Percentiles rank a stretch among this genome's conserved stretches.
These are phyloP conservation scores for Eutrema yunnanense DNA, from an alignment of 345 rosid genomes.

Conservation along the genomic window DNA sequence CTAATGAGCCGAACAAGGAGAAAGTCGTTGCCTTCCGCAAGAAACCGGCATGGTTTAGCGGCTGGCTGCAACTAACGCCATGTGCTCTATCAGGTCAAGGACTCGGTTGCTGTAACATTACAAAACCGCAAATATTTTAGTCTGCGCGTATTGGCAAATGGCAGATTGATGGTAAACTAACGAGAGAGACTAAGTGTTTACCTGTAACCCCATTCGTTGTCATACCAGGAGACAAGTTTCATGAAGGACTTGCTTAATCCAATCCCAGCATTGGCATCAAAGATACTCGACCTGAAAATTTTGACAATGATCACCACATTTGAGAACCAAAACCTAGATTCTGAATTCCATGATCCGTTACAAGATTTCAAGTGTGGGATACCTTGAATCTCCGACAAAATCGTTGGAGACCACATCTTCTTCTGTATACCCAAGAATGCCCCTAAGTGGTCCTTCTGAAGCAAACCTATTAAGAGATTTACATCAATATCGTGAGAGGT, in stretches of 20 bases:
- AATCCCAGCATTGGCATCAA: constrained; percentile 95
- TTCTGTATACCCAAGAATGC: constrained; percentile 91
- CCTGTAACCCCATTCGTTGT: constrained; percentile 99
- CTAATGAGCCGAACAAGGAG: not conserved
- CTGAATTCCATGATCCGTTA: not conserved
- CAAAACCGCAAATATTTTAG: not conserved
- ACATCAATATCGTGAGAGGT: not conserved
- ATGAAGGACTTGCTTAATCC: constrained; percentile 67
- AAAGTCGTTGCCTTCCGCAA: not conserved
- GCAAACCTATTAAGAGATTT: constrained; percentile 49
- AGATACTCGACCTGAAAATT: constrained; percentile 75
- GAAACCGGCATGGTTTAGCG: constrained; percentile 11
- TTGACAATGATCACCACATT: not conserved
- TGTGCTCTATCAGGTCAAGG: constrained; percentile 86
- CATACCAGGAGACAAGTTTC: constrained; percentile 92
- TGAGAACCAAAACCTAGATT: not conserved
- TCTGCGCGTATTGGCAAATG: not conserved
- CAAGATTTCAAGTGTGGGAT: not conserved
- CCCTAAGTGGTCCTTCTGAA: constrained; percentile 77
- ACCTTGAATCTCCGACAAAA: constrained; percentile 87
- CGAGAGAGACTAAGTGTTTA: constrained; percentile 21
- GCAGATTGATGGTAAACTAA: not conserved
- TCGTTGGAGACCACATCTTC: constrained; percentile 95
- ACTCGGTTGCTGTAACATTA: constrained; percentile 71
- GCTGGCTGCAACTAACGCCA: constrained; percentile 66